A percentile compares a stretch with the other conserved stretches of the same genome.
Evolutionary conservation across 305 asterid species (phyloP).

Genomic region (Fraxinus platypoda): DNA sequence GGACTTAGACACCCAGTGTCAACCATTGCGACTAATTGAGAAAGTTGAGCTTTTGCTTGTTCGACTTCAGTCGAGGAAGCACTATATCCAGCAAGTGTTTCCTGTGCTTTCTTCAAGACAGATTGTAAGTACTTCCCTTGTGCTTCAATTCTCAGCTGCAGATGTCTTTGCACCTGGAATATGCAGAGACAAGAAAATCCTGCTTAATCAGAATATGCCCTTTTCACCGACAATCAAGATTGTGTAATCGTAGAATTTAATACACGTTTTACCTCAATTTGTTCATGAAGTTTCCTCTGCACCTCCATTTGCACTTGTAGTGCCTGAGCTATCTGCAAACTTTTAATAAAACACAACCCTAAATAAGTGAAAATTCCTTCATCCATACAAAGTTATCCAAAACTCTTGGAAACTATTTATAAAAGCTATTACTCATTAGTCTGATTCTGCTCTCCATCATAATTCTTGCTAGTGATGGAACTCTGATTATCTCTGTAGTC

Average conservation of each 20-base stretch:
- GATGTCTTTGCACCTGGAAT: slow-evolving; percentile 73
- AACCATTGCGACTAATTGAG: slow-evolving; percentile 68
- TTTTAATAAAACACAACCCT: slow-evolving; percentile 34
- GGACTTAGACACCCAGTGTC: slow-evolving; percentile 57
- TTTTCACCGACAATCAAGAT: not conserved
- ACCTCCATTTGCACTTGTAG: slow-evolving; percentile 86
- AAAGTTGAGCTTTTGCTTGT: slow-evolving; percentile 65
- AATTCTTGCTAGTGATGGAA: slow-evolving; percentile 29
- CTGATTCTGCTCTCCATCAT: slow-evolving; percentile 49
- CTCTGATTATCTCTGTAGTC: slow-evolving; percentile 23
- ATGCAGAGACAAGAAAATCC: not conserved
- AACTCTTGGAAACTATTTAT: not conserved
- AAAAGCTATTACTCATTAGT: slow-evolving; percentile 56
- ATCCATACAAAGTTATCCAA: not conserved
- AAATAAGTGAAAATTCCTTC: slow-evolving; percentile 11
- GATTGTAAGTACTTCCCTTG: slow-evolving; percentile 87
- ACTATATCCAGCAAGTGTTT: slow-evolving; percentile 63
- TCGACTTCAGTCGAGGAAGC: slow-evolving; percentile 57
- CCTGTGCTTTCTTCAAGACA: slow-evolving; percentile 79
- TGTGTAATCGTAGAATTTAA: not conserved
- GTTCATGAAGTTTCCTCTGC: slow-evolving; percentile 81
- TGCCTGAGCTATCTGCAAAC: slow-evolving; percentile 56
- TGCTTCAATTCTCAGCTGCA: slow-evolving; percentile 87
- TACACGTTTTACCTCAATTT: slow-evolving; percentile 60
- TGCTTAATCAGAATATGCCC: not conserved